A percentile compares a stretch with the other conserved stretches of the same genome.
Evolutionary conservation across 208 protist genomes (phyloP).

Genomic region (Herpetomonas tarakana): DNA sequence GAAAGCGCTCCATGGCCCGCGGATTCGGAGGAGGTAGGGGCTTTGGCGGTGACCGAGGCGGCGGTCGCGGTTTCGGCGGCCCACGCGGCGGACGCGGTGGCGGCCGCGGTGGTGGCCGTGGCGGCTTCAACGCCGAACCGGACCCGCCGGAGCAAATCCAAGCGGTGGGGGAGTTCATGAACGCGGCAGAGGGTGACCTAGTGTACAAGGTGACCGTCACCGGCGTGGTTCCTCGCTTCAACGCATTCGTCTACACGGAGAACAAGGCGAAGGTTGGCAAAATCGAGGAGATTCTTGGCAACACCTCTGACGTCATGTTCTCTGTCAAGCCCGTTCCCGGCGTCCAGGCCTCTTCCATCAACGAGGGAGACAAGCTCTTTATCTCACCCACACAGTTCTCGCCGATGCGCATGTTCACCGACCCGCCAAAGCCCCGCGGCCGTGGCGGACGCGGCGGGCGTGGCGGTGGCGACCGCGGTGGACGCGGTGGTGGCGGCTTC

Average conservation of each 20-base stretch:
- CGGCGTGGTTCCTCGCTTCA: constrained; percentile 83
- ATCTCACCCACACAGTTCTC: constrained; percentile 87
- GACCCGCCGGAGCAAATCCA: constrained; percentile 87
- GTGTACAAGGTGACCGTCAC: constrained; percentile 72
- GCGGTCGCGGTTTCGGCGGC: constrained; percentile 30
- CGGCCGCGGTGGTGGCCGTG: constrained; percentile 65
- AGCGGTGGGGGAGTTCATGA: constrained; percentile 81
- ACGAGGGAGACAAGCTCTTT: constrained; percentile 81
- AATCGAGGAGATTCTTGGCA: constrained; percentile 91
- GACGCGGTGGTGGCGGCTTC: constrained; percentile 30
- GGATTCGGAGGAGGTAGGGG: constrained; percentile 43
- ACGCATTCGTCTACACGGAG: constrained; percentile 91
- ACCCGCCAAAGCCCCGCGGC: constrained; percentile 83
- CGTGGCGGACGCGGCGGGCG: constrained; percentile 74
- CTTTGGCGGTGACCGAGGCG: constrained; percentile 21
- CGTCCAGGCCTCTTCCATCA: constrained; percentile 79
- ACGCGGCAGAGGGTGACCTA: constrained; percentile 86
- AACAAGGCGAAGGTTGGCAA: constrained; percentile 93
- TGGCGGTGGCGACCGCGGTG: constrained; percentile 34
- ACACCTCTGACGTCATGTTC: constrained; percentile 87
- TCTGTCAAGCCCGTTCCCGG: constrained; percentile 88
- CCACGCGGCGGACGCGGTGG: constrained; percentile 28
- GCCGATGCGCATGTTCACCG: constrained; percentile 81
- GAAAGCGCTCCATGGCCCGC: constrained; percentile 24
- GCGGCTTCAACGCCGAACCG: constrained; percentile 57